phyloP scores from a whole-genome alignment of 1,139 yeast genomes.

The Petasospora rhodanensis region DNA sequence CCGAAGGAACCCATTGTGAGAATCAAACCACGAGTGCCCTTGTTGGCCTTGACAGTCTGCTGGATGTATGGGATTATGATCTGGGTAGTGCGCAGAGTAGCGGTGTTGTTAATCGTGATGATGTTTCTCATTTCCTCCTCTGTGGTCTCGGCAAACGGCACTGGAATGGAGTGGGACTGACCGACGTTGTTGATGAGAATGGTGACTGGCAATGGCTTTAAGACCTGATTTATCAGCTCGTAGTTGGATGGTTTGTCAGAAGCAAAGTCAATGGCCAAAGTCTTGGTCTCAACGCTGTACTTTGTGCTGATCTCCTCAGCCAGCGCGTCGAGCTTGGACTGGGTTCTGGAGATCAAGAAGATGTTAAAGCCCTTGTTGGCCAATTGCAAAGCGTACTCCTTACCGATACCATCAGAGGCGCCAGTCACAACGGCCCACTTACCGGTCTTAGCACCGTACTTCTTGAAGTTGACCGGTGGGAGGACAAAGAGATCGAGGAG shows the following conservation, averaged over 20 bases:
- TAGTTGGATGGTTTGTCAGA: constrained; percentile 44
- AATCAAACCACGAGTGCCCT: constrained; percentile 59
- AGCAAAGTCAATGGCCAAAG: constrained; percentile 78
- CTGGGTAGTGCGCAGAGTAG: constrained; percentile 82
- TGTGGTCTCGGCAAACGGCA: constrained; percentile 79
- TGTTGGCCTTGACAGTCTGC: constrained; percentile 40
- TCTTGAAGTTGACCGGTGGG: constrained; percentile 57
- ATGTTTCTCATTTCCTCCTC: constrained; percentile 71
- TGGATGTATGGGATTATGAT: constrained; percentile 64
- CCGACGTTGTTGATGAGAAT: constrained; percentile 91
- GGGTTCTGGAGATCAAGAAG: constrained; percentile 80
- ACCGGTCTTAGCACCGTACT: constrained; percentile 62
- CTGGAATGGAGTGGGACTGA: constrained; percentile 90
- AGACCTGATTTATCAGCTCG: constrained; percentile 41
- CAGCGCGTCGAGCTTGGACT: constrained; percentile 63
- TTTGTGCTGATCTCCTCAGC: constrained; percentile 60
- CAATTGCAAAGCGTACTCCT: constrained; percentile 81
- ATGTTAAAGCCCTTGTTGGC: constrained; percentile 83
- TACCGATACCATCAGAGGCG: constrained; percentile 97
- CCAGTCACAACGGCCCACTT: constrained; percentile 93
- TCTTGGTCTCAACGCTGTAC: constrained; percentile 58
- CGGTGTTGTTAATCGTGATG: constrained; percentile 78
- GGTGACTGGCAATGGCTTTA: constrained; percentile 53
- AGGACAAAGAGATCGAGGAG: constrained; percentile 55
- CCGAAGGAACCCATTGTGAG: constrained; percentile 97